phyloP scores from a whole-genome alignment of 805 yeast genomes.

The Candida nonsorbophila region DNA sequence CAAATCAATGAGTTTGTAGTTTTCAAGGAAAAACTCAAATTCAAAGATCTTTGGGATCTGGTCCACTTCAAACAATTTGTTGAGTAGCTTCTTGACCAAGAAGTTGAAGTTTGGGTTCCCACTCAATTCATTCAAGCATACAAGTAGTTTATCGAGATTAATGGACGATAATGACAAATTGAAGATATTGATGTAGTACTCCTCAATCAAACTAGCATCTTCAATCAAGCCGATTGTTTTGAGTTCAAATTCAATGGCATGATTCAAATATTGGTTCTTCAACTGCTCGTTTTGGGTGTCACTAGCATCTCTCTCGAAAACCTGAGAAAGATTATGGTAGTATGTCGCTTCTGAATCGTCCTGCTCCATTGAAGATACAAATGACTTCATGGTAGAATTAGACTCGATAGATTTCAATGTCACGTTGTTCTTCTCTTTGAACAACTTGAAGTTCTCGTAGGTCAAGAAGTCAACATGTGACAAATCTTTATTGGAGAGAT shows the following conservation, averaged over 20 bases:
- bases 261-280: too few relatives aligned
- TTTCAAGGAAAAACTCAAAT: conserved; percentile 13
- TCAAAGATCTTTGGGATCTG: conserved; percentile 17
- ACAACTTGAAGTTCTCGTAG: conserved; percentile 5
- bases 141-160: conserved; percentile 1
- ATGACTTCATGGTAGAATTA: conserved; percentile 2
- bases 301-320: too few relatives aligned
- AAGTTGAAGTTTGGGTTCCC: conserved; percentile 1
- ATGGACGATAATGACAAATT: conserved; percentile 3
- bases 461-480: conserved; percentile 3
- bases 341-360: too few relatives aligned
- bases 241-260: conserved; percentile 7
- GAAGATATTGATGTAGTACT: conserved; percentile 7
- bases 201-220: conserved; percentile 1
- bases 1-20: conserved; percentile 27
- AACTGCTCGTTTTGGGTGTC: too few relatives aligned
- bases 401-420: neutral
- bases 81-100: conserved; percentile 17
- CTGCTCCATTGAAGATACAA: conserved; percentile 4
- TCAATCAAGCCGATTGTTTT: conserved; percentile 5
- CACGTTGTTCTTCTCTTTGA: conserved; percentile 1
- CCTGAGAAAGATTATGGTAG: too few relatives aligned
- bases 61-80: conserved; percentile 18
- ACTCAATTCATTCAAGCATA: conserved; percentile 2
- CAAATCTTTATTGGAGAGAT: conserved; percentile 21